Evolutionary conservation across 176 grass and related monocot genomes (phyloP).

Genomic region (Avena atlantica): DNA sequence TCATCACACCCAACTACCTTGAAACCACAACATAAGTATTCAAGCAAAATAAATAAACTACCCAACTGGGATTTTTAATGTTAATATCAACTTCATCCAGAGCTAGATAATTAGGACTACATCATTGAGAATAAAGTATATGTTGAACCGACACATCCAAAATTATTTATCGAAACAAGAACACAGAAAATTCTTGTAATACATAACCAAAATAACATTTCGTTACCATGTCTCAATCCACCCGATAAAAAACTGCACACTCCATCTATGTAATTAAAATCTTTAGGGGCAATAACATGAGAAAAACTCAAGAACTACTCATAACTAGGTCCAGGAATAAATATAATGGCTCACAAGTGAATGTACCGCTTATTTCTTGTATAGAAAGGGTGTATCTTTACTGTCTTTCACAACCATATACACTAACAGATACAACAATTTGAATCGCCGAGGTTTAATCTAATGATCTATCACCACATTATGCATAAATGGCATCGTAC

Average conservation of each 20-base stretch:
- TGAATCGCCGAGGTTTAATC: neutral
- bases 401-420: neutral
- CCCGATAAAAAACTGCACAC: neutral
- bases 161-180: neutral
- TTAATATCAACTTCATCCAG: neutral
- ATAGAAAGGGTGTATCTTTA: constrained; percentile 2
- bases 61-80: neutral
- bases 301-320: constrained; percentile 5
- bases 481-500: neutral
- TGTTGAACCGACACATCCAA: neutral
- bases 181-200: neutral
- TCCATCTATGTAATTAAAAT: neutral
- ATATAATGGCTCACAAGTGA: neutral
- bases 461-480: constrained; percentile 20
- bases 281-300: constrained; percentile 13
- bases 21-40: neutral
- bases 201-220: neutral
- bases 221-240: neutral
- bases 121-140: neutral
- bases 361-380: neutral
- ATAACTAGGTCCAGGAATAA: neutral
- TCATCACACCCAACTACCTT: constrained; percentile 7
- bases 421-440: neutral
- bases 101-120: neutral
- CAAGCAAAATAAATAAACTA: constrained; percentile 22